These are phyloP conservation scores for Alnus rubra DNA, from an alignment of 306 rosid genomes.

Conservation along the genomic window DNA sequence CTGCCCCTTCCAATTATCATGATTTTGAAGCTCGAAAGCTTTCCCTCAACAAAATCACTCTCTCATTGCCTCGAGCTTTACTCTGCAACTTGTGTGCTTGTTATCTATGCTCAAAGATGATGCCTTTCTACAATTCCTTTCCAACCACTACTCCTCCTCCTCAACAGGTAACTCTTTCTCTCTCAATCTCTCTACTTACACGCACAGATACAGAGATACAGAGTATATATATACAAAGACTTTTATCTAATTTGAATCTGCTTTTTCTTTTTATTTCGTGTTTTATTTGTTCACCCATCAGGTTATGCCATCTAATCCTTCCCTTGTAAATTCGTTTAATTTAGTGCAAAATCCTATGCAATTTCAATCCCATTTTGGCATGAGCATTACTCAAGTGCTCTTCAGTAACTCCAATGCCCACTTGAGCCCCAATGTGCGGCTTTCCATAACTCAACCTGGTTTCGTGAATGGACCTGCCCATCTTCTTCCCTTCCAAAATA, in stretches of 20 bases:
- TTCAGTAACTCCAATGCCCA: slow-evolving; percentile 33
- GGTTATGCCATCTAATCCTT: slow-evolving; percentile 22
- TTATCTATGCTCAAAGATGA: no score
- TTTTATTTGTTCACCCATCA: slow-evolving; percentile 1
- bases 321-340: slow-evolving; percentile 12
- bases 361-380: slow-evolving; percentile 46
- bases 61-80: no score
- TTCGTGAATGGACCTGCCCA: slow-evolving; percentile 40
- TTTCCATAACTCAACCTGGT: slow-evolving; percentile 43
- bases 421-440: slow-evolving; percentile 24
- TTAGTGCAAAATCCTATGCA: slow-evolving; percentile 29
- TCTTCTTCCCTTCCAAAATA: slow-evolving; percentile 47
- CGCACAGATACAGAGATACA: no score
- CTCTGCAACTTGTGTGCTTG: no score
- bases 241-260: neutral
- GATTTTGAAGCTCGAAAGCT: no score
- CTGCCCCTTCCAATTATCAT: no score
- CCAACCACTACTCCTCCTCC: slow-evolving; percentile 17
- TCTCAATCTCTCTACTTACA: neutral
- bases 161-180: slow-evolving; percentile 34
- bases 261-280: neutral
- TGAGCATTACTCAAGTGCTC: slow-evolving; percentile 33
- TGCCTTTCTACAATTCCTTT: no score
- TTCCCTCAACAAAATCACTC: no score
- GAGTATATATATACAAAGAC: neutral